These are phyloP conservation scores for Fusarium sp. DNA, from an alignment of 2,329 filamentous ascomycete genomes.

Conservation along the genomic window DNA sequence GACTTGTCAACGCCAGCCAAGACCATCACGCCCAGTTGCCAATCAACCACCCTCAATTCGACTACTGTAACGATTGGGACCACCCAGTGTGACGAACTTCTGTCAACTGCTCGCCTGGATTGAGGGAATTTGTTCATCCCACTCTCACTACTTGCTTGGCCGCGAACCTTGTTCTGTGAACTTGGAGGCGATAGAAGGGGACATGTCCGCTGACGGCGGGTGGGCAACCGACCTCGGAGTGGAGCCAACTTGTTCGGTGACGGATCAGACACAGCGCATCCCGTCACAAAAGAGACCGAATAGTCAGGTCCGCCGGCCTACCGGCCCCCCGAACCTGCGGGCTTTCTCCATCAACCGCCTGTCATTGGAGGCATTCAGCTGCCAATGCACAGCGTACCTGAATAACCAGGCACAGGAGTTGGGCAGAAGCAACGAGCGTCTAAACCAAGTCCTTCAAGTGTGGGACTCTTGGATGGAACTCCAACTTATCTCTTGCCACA, in stretches of 20 bases:
- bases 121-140: constrained; percentile 32
- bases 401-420: constrained; percentile 11
- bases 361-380: constrained; percentile 18
- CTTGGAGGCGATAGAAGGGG: constrained; percentile 1
- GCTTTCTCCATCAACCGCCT: constrained; percentile 11
- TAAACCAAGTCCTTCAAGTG: constrained; percentile 18
- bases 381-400: constrained; percentile 1
- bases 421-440: constrained; percentile 18
- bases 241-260: constrained; percentile 31
- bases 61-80: neutral
- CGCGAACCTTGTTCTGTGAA: constrained; percentile 21
- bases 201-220: constrained; percentile 14
- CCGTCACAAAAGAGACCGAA: constrained; percentile 11
- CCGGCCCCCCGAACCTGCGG: constrained; percentile 13
- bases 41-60: neutral
- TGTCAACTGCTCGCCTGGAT: neutral
- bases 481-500: constrained; percentile 18
- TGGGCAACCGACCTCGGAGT: constrained; percentile 20
- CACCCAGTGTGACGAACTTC: constrained; percentile 4
- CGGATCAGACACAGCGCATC: constrained; percentile 30
- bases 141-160: constrained; percentile 20
- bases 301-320: neutral
- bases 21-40: neutral
- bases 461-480: constrained; percentile 20
- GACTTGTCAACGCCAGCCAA: neutral